Conservation (phyloP, 2,329 filamentous ascomycete species). For the Talaromyces sp. region DNA sequence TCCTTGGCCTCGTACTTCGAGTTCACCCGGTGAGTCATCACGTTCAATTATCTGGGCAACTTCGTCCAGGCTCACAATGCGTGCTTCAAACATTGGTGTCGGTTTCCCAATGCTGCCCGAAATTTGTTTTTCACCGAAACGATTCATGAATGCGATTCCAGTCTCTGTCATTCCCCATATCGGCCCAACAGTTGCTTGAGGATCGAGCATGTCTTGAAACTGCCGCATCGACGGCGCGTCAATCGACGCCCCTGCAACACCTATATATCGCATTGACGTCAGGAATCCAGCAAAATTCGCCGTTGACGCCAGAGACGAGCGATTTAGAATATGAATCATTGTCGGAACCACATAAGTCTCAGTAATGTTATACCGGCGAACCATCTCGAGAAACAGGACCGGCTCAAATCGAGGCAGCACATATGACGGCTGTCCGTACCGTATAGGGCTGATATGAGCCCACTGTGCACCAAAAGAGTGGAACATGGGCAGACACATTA, state of each 20-base stretch:
- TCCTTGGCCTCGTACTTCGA: not conserved
- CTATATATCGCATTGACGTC: constrained; percentile 37
- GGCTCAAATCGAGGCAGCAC: constrained; percentile 43
- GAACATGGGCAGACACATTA: constrained; percentile 49
- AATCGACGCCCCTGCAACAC: constrained; percentile 47
- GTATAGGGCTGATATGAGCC: constrained; percentile 38
- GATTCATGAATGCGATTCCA: not conserved
- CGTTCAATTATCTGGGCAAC: not conserved
- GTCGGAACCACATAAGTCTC: constrained; percentile 45
- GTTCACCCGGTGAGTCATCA: not conserved
- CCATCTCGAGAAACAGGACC: constrained; percentile 32
- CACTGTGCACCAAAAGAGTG: constrained; percentile 46
- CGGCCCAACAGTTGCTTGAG: constrained; percentile 39
- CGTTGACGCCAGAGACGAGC: constrained; percentile 16
- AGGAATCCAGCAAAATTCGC: constrained; percentile 25
- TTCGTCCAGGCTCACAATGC: not conserved
- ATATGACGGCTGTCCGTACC: constrained; percentile 42
- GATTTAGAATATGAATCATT: constrained; percentile 34
- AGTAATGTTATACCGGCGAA: constrained; percentile 39
- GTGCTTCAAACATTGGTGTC: not conserved
- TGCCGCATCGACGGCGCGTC: constrained; percentile 35
- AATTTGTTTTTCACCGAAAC: not conserved
- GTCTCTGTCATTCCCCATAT: constrained; percentile 39
- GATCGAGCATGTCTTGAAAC: constrained; percentile 35
- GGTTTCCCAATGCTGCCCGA: not conserved